A percentile compares a stretch with the other conserved stretches of the same genome.
These are phyloP conservation scores for Fagopyrum esculentum DNA, from an alignment of 148 eudicot genomes.

Conservation along the genomic window DNA sequence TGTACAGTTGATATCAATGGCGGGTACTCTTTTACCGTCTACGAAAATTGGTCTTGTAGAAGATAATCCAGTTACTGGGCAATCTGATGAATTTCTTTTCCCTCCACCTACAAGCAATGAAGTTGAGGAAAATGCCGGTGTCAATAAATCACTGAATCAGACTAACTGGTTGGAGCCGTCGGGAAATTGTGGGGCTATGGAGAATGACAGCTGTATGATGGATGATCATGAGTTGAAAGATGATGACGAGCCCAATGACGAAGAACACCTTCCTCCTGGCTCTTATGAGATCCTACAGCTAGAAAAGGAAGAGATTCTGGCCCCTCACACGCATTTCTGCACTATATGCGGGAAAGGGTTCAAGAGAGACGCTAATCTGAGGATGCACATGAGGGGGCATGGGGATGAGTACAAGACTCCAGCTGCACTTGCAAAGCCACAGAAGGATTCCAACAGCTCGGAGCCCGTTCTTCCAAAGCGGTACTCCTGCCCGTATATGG, in stretches of 20 bases:
- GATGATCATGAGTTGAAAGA: constrained; percentile 49
- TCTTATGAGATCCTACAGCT: constrained; percentile 59
- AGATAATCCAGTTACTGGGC: constrained; percentile 21
- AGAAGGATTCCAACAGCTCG: constrained; percentile 29
- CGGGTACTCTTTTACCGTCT: constrained; percentile 59
- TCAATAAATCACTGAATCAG: constrained; percentile 21
- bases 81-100: constrained; percentile 13
- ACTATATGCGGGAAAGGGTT: constrained; percentile 62
- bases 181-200: constrained; percentile 11
- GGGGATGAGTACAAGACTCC: constrained; percentile 60
- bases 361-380: constrained; percentile 61
- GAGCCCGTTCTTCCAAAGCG: constrained; percentile 45
- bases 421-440: constrained; percentile 59
- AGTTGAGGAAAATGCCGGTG: constrained; percentile 11
- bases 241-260: constrained; percentile 58
- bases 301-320: constrained; percentile 61
- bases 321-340: constrained; percentile 72
- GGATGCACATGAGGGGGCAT: constrained; percentile 76
- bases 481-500: constrained; percentile 55
- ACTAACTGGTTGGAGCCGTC: constrained; percentile 25
- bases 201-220: constrained; percentile 16
- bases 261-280: constrained; percentile 60
- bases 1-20: constrained; percentile 50
- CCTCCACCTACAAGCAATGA: background rate
- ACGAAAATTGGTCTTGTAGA: constrained; percentile 25